These are phyloP conservation scores for Coemansia sp. DNA, from an alignment of 192 early-diverging fungal genomes.

Conservation along the genomic window DNA sequence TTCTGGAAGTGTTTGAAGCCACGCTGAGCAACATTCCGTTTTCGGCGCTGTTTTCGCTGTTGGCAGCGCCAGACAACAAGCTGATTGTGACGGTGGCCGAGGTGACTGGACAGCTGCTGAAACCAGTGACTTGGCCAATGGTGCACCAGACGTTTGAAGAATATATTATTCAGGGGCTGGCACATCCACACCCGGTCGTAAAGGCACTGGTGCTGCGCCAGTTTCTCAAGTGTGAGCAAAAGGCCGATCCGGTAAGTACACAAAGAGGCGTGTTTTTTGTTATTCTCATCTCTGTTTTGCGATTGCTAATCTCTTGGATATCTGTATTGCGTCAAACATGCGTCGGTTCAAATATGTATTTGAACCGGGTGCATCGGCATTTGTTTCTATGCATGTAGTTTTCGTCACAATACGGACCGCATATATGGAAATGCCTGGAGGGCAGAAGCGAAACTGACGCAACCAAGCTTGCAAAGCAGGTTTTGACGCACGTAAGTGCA, in stretches of 20 bases:
- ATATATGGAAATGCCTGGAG: slow-evolving; percentile 46
- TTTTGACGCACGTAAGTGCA: slow-evolving; percentile 16
- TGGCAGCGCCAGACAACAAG: slow-evolving; percentile 44
- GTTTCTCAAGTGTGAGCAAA: slow-evolving; percentile 43
- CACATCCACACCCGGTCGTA: slow-evolving; percentile 46
- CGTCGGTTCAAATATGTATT: neutral
- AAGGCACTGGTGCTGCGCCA: slow-evolving; percentile 46
- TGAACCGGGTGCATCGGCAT: neutral
- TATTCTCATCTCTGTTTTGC: neutral
- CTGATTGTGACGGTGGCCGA: slow-evolving; percentile 42
- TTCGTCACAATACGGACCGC: slow-evolving; percentile 41
- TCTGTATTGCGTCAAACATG: neutral
- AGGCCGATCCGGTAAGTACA: slow-evolving; percentile 37
- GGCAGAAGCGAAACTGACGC: slow-evolving; percentile 37
- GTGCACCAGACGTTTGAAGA: slow-evolving; percentile 53
- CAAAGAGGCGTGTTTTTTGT: slow-evolving; percentile 2
- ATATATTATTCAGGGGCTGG: slow-evolving; percentile 51
- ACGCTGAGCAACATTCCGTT: slow-evolving; percentile 49
- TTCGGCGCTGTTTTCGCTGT: slow-evolving; percentile 46
- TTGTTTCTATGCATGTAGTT: slow-evolving; percentile 27
- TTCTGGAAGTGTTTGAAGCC: slow-evolving; percentile 51
- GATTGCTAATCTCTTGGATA: slow-evolving; percentile 1
- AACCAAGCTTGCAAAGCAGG: slow-evolving; percentile 33
- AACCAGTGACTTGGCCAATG: slow-evolving; percentile 47
- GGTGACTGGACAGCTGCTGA: slow-evolving; percentile 40